Evolutionary conservation across 192 early-diverging fungal species (phyloP), one percentile per base, ranked within the genome.

Genomic region (Podila clonocystis): DNA sequence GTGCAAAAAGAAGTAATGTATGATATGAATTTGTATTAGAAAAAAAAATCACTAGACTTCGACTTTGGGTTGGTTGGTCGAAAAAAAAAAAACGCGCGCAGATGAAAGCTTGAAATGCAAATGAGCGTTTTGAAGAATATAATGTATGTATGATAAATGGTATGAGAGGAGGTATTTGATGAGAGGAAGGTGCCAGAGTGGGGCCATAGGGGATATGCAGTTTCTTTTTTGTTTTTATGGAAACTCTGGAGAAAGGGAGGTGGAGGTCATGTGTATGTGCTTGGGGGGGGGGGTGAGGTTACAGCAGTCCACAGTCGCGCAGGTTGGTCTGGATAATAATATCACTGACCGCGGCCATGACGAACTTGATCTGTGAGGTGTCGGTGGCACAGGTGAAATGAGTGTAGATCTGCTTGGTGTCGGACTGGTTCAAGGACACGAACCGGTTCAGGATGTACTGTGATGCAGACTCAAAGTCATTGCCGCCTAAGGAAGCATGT

Each of bases 331-430:
- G 93, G 65, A 95, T 94, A 74, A 95, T 90, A 68, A 95, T 94
- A 82, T 94, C 93, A 77, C 93, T 95, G 68, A 95, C 91, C 9
- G 93, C 93, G 8, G 91, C 88, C 94, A 95, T 95, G 62, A 95
- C 94, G 74, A 95, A 95, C 77, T 89, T 90, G 52, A 95, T 94
- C 83, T 95, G 94, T 49, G 85, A 87, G 9, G 94, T 95, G 74
- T 95, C 94, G 0, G 94, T 95, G 9, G 94, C 94, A 77, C 94
- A 95, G 15, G 94, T 95, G 74, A 94, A 93, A 80, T 95, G 94
- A 20, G 92, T 91, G 83, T 95, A 94, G 71, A 94, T 90, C 82
- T 94, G 93, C 73, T 94, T 94, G 58, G 88, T 77, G 60, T 94
- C 92, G 15, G 88, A 88, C 73, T 90, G 90, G 75, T 93, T 94